These are phyloP conservation scores for Suillus discolor DNA, from an alignment of 768 basidiomycete genomes.

Conservation along the genomic window DNA sequence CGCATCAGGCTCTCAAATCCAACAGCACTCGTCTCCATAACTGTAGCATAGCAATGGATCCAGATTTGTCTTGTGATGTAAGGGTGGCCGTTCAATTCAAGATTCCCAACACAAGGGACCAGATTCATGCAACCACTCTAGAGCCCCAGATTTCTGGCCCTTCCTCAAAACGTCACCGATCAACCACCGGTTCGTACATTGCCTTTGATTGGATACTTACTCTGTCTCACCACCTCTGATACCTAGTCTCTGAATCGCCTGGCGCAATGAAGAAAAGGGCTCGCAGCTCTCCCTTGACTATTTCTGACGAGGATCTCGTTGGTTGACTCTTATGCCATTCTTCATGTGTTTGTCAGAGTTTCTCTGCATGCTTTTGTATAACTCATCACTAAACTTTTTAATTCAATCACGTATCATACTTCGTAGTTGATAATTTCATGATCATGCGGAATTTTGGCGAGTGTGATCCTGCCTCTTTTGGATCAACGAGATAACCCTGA, in stretches of 20 bases:
- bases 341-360: background rate
- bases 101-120: background rate
- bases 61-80: background rate
- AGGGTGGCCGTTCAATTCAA: background rate
- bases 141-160: background rate
- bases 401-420: background rate
- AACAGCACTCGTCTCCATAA: background rate
- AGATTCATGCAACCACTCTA: background rate
- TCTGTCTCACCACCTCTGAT: background rate
- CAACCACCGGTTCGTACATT: background rate
- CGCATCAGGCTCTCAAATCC: background rate
- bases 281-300: background rate
- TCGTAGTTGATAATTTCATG: background rate
- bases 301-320: background rate
- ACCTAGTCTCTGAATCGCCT: background rate
- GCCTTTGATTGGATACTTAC: background rate
- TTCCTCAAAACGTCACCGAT: background rate
- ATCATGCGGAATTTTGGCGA: background rate
- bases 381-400: background rate
- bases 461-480: background rate
- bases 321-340: background rate
- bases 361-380: background rate
- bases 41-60: background rate
- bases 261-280: background rate
- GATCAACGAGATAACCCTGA: background rate